phyloP scores from a whole-genome alignment of 306 rosid species.

The cucumber (Cucumis sativus) region DNA sequence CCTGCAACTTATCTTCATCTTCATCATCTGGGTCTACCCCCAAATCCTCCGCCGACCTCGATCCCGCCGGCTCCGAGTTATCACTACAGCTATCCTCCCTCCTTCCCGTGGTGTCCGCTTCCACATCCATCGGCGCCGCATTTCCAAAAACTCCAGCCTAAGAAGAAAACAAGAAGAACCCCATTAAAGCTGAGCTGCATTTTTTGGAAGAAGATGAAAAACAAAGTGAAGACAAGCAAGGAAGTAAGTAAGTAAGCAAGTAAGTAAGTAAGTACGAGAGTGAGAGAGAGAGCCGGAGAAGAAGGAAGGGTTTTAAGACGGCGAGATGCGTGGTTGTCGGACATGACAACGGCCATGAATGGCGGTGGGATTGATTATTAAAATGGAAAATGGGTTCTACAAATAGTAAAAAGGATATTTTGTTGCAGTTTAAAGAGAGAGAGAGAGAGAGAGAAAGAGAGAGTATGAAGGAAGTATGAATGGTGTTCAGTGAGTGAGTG shows the following conservation, averaged over 20 bases:
- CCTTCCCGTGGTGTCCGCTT: constrained; percentile 38
- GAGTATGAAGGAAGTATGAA: background rate
- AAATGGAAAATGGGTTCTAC: background rate
- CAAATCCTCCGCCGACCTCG: constrained; percentile 78
- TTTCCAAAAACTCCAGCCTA: constrained; percentile 88
- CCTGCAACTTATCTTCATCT: constrained; percentile 28
- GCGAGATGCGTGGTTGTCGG: constrained; percentile 61
- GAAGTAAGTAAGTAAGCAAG: no score
- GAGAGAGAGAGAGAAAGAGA: background rate
- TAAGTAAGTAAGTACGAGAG: constrained; percentile 37
- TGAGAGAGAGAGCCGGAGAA: constrained; percentile 92
- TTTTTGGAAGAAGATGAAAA: background rate
- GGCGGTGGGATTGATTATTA: background rate
- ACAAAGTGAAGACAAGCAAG: no score
- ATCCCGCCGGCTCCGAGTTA: constrained; percentile 59
- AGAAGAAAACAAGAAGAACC: background rate
- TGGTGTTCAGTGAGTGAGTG: background rate
- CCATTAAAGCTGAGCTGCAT: background rate
- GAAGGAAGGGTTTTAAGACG: constrained; percentile 50
- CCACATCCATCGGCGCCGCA: constrained; percentile 42
- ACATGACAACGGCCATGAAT: constrained; percentile 84
- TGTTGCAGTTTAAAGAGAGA: background rate
- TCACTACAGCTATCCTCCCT: constrained; percentile 69
- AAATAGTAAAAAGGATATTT: background rate
- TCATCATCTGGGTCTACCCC: constrained; percentile 36